A percentile compares a stretch with the other conserved stretches of the same genome.
phyloP scores from a whole-genome alignment of 176 grass and related monocot species.

The Echinochloa phyllopogon region DNA sequence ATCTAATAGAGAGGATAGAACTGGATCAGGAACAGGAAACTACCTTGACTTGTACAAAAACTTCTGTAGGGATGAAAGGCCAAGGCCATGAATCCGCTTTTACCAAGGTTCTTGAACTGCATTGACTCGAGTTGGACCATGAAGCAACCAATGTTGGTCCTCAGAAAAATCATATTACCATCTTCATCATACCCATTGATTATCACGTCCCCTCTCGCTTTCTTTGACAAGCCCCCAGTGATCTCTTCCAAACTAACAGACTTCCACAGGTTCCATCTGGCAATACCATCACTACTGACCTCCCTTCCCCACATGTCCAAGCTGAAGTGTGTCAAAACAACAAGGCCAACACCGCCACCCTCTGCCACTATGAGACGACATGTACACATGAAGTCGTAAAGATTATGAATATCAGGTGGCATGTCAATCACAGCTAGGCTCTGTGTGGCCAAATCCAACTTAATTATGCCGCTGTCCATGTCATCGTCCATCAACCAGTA shows the following conservation, averaged over 20 bases:
- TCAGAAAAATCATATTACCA: constrained; percentile 20
- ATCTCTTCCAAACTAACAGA: no score
- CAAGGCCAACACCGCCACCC: neutral
- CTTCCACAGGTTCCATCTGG: no score
- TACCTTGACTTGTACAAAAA: no score
- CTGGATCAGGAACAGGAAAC: no score
- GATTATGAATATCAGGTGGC: no score
- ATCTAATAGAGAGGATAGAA: no score
- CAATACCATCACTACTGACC: neutral
- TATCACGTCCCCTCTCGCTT: no score
- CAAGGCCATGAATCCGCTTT: constrained; percentile 1
- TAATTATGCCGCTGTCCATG: neutral
- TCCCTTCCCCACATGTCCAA: neutral
- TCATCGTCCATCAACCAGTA: constrained; percentile 2
- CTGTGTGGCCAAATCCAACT: neutral
- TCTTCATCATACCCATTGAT: constrained; percentile 42
- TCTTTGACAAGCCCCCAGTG: no score
- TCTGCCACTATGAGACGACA: no score
- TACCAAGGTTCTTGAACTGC: constrained; percentile 29
- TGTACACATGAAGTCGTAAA: no score
- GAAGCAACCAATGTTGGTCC: constrained; percentile 11
- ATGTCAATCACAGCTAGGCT: constrained; percentile 8
- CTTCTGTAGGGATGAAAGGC: neutral
- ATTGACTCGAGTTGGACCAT: constrained; percentile 25
- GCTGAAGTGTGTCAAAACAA: neutral